Conservation (phyloP, 179 eudicot species). For the Silene vulgaris region DNA sequence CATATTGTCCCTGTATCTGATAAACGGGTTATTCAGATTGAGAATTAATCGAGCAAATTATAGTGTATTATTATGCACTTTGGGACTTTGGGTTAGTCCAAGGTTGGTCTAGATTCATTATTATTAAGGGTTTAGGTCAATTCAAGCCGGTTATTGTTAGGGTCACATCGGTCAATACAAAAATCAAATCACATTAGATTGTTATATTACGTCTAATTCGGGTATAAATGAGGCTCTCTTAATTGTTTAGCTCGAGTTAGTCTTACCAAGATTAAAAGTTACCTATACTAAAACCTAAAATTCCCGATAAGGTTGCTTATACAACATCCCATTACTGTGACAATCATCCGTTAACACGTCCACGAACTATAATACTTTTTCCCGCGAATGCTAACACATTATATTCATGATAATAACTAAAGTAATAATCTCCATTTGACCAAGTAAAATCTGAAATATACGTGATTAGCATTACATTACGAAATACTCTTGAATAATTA, state of each 20-base stretch:
- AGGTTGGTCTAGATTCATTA: too few species aligned
- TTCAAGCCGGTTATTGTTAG: too few species aligned
- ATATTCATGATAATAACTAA: background rate
- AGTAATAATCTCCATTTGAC: background rate
- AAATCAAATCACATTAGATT: too few species aligned
- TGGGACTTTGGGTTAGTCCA: too few species aligned
- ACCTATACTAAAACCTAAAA: background rate
- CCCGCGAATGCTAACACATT: background rate
- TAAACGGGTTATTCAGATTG: too few species aligned
- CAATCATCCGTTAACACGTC: background rate
- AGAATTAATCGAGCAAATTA: too few species aligned
- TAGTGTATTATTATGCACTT: too few species aligned
- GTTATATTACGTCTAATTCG: too few species aligned
- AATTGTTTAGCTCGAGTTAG: background rate
- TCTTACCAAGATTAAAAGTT: background rate
- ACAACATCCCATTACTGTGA: background rate
- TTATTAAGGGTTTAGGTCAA: too few species aligned
- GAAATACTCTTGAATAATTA: too few species aligned
- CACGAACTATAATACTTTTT: background rate
- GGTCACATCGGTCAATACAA: too few species aligned
- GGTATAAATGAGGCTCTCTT: background rate
- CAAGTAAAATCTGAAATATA: background rate
- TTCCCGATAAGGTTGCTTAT: background rate
- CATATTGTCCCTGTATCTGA: too few species aligned
- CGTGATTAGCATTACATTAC: background rate